Evolutionary conservation across 768 basidiomycete species (phyloP).

Genomic region (Psilocybe cyanescens): DNA sequence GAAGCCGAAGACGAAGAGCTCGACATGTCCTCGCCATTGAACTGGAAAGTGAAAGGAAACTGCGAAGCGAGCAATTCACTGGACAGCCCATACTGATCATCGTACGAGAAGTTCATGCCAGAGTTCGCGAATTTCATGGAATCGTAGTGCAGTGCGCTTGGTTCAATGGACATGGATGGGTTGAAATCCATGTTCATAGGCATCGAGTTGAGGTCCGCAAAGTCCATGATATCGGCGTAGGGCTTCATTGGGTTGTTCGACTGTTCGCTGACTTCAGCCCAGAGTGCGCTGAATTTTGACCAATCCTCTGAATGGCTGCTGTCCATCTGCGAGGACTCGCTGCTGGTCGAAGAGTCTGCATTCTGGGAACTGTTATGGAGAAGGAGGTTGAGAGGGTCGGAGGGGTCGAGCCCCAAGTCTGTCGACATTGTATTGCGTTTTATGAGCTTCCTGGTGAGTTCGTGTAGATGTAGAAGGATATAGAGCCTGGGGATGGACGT

Average conservation of each 20-base stretch:
- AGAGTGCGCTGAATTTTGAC: constrained; percentile 55
- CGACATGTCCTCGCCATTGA: constrained; percentile 13
- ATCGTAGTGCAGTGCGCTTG: constrained; percentile 61
- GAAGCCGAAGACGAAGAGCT: constrained; percentile 27
- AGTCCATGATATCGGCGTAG: constrained; percentile 47
- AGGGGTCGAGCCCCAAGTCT: constrained; percentile 55
- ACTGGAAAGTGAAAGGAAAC: constrained; percentile 46
- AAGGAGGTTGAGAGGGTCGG: constrained; percentile 62
- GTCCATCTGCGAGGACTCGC: constrained; percentile 22
- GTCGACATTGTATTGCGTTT: constrained; percentile 29
- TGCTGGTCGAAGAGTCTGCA: constrained; percentile 38
- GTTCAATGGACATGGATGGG: constrained; percentile 64
- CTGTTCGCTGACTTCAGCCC: constrained; percentile 40
- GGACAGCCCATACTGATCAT: constrained; percentile 25
- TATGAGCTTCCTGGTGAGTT: background rate
- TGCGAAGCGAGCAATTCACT: constrained; percentile 25
- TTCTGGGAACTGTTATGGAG: constrained; percentile 44
- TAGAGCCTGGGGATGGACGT: background rate
- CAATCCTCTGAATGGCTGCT: constrained; percentile 49
- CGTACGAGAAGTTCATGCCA: constrained; percentile 28
- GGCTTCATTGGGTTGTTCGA: constrained; percentile 27
- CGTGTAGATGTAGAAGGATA: background rate
- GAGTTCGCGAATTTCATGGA: constrained; percentile 27
- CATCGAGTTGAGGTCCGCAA: constrained; percentile 38
- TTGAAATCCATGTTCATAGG: constrained; percentile 67